Base-by-base conservation (phyloP, 1,284 basidiomycete species). In the Tetrapyrgos nigripes region DNA sequence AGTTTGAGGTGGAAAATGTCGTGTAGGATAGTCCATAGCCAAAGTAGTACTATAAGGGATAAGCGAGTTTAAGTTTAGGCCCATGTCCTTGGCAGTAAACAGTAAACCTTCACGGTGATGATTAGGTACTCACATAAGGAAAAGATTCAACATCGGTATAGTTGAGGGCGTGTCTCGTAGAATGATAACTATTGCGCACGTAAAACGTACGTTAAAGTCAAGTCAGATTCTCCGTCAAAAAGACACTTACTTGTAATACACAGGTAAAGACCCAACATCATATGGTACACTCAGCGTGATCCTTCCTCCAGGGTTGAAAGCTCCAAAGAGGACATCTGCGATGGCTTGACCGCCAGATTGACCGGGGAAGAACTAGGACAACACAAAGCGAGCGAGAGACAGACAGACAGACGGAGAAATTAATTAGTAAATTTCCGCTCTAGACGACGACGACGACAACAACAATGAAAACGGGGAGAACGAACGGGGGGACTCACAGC, bases 11-110 rank as follows among this genome's bases (percentile, higher is more conserved):
- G 28, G 65, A 53, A 58, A 71, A 72, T 21, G 59, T 65, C 14
- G 69, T 68, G 57, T 70, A 72, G 33, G 68, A 69, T 43, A 68
- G 64, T 9, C 70, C 70, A 53, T 71, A 68, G 6, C 70, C 70
- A 53, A 72, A 72, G 37, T 63, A 68, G 51, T 70, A 70, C 59
- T 66, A 43, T n/a, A n/a, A n/a, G n/a, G n/a, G n/a, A 3, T 26
- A 5, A 3, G 27, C 19, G 29, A 37, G 28, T n/a, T 43, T 31
- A 31, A 40, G 44, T 23, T 37, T 8, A 14, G 14, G 9, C 8
- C 31, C 8, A 33, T 33, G 14, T 8, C 14, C 31, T 33, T 33
- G 14, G 31, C 31, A 14, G 8, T 14, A 33, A 40, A 40, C 37
- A 4, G 4, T 8, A n/a, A 40, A 11, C 17, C 8, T 5, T 40